Conservation (phyloP, 139 green algal genomes). For the Edaphochlamys debaryana region DNA sequence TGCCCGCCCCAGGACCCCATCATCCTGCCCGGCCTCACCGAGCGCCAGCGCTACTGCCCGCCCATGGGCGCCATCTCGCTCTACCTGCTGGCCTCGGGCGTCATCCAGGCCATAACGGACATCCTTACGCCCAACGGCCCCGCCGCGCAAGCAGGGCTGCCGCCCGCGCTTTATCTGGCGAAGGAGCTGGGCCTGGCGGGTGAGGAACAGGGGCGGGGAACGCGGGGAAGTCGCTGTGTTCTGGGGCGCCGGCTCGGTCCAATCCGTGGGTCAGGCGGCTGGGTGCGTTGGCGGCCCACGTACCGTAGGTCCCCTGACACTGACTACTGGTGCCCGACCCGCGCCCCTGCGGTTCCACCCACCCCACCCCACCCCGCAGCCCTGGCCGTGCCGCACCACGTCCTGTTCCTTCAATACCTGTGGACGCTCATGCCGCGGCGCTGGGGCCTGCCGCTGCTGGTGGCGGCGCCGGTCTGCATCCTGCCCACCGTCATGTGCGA, state of each 20-base stretch:
- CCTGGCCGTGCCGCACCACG: conserved; percentile 61
- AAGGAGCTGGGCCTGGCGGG: conserved; percentile 29
- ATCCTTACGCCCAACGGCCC: not conserved
- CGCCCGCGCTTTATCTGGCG: not conserved
- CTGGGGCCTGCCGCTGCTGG: conserved; percentile 56
- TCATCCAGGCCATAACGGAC: not conserved
- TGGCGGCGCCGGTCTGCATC: conserved; percentile 68
- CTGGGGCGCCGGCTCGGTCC: too few species aligned
- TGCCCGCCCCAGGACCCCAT: conserved; percentile 68
- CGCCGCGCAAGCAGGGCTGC: not conserved
- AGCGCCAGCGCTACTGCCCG: conserved; percentile 79
- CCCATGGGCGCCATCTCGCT: conserved; percentile 50
- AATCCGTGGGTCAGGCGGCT: too few species aligned
- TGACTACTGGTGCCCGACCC: too few species aligned
- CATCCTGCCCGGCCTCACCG: conserved; percentile 67
- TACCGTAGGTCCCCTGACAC: too few species aligned
- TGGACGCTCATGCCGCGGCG: conserved; percentile 55
- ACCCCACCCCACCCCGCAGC: conserved; percentile 35
- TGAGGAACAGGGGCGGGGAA: not conserved
- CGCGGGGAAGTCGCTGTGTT: too few species aligned
- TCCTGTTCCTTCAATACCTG: conserved; percentile 65
- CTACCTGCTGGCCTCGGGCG: conserved; percentile 48
- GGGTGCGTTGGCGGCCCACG: too few species aligned
- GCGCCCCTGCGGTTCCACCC: not conserved
- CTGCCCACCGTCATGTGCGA: conserved; percentile 60